phyloP scores from a whole-genome alignment of 306 rosid genomes.

The Vigna reflexopilosa region DNA sequence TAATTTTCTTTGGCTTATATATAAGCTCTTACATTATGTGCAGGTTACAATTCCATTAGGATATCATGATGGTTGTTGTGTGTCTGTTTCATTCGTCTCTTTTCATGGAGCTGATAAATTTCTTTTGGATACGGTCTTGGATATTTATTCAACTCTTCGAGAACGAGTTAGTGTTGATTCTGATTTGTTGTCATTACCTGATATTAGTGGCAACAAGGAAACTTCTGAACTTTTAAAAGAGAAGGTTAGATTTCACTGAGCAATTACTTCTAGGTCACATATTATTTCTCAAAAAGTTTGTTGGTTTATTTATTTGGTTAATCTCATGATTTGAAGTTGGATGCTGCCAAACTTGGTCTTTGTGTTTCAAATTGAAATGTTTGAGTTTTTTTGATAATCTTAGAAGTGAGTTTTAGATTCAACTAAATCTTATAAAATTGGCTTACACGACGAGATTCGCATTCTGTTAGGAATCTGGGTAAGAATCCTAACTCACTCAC shows the following conservation, averaged over 20 bases:
- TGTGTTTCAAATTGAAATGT: slow-evolving; percentile 2
- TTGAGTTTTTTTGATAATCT: not conserved
- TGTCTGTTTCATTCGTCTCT: slow-evolving; percentile 76
- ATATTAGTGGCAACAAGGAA: slow-evolving; percentile 66
- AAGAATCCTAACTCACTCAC: too few relatives aligned
- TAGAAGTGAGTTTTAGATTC: too few relatives aligned
- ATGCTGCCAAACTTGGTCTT: not conserved
- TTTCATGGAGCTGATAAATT: slow-evolving; percentile 82
- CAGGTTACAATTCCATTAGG: slow-evolving; percentile 89
- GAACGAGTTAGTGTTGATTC: slow-evolving; percentile 59
- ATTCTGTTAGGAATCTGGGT: too few relatives aligned
- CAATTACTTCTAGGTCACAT: not conserved
- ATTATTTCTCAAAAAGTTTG: not conserved
- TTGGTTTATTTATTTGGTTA: slow-evolving; percentile 4
- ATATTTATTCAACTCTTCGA: slow-evolving; percentile 68
- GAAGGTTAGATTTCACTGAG: slow-evolving; percentile 58
- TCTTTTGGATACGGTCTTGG: slow-evolving; percentile 87
- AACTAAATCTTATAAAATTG: too few relatives aligned
- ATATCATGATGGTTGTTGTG: slow-evolving; percentile 59
- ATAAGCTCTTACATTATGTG: slow-evolving; percentile 30
- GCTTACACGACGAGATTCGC: too few relatives aligned
- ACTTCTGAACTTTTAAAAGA: slow-evolving; percentile 84
- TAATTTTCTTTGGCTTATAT: slow-evolving; percentile 26
- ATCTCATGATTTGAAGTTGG: not conserved
- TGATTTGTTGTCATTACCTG: slow-evolving; percentile 51